Conservation (phyloP, 2,329 filamentous ascomycete genomes). For the Knoxdaviesia capensis region DNA sequence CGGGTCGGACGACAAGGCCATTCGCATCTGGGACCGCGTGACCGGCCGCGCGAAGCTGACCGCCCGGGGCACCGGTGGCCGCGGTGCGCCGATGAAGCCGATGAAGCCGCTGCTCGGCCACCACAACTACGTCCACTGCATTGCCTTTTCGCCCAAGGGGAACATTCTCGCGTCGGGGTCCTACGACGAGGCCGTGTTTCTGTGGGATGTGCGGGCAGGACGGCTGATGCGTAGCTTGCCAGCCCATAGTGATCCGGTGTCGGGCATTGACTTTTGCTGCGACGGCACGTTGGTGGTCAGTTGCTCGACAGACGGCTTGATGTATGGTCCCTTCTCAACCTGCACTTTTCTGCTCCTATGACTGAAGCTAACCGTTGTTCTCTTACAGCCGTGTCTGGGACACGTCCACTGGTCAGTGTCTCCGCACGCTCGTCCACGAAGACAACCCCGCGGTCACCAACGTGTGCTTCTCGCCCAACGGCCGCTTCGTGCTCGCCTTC, state of each 20-base stretch:
- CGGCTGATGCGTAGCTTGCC: conserved; percentile 77
- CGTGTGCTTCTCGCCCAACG: conserved; percentile 86
- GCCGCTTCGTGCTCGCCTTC: conserved; percentile 78
- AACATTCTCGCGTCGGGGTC: conserved; percentile 92
- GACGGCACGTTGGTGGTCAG: conserved; percentile 86
- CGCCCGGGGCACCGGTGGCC: conserved; percentile 13
- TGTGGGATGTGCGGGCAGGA: conserved; percentile 88
- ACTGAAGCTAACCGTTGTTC: conserved; percentile 1
- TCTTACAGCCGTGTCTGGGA: conserved; percentile 67
- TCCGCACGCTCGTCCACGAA: conserved; percentile 88
- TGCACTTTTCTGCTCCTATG: not conserved
- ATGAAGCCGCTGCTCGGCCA: conserved; percentile 55
- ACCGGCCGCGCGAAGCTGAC: conserved; percentile 33
- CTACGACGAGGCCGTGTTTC: conserved; percentile 90
- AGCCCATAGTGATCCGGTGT: conserved; percentile 86
- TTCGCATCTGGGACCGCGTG: conserved; percentile 71
- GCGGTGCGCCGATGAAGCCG: conserved; percentile 8
- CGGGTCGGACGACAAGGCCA: conserved; percentile 89
- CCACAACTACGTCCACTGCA: conserved; percentile 86
- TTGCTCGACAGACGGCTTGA: conserved; percentile 78
- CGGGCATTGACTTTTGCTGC: conserved; percentile 77
- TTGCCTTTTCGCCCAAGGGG: conserved; percentile 93
- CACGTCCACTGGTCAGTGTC: conserved; percentile 80
- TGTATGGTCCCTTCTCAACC: conserved; percentile 27
- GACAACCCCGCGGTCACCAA: conserved; percentile 30